A percentile compares a stretch with the other conserved stretches of the same genome.
Conservation (phyloP, 1,284 basidiomycete species). For the Hemileia vastatrix region DNA sequence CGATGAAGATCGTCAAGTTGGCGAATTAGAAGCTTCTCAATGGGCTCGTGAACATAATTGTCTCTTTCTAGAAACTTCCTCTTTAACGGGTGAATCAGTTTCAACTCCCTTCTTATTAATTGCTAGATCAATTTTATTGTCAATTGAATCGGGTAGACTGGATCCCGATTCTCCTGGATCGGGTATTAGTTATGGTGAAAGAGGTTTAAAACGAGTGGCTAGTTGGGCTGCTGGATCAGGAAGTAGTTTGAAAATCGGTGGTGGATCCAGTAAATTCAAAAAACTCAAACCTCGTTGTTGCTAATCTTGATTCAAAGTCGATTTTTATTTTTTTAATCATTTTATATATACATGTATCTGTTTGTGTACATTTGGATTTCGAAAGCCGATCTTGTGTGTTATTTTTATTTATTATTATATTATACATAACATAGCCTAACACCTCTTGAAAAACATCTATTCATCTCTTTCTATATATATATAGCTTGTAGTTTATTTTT, state of each 20-base stretch:
- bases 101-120: conserved; percentile 76
- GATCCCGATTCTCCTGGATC: conserved; percentile 88
- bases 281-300: too few species aligned
- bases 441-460: too few species aligned
- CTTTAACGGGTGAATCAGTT: conserved; percentile 82
- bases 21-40: conserved; percentile 80
- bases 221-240: conserved; percentile 44
- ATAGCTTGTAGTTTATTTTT: too few species aligned
- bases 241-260: conserved; percentile 2
- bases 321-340: too few species aligned
- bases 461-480: too few species aligned
- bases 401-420: too few species aligned
- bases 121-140: conserved; percentile 78
- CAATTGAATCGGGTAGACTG: conserved; percentile 79
- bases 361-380: too few species aligned
- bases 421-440: too few species aligned
- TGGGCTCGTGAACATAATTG: conserved; percentile 96
- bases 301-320: too few species aligned
- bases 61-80: conserved; percentile 86
- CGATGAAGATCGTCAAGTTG: conserved; percentile 87
- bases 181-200: conserved; percentile 91
- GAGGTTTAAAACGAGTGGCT: conserved; percentile 73
- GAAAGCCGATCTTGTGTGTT: too few species aligned
- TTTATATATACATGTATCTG: too few species aligned
- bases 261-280: too few species aligned